Percentiles rank a stretch among this genome's conserved stretches.
Evolutionary conservation across 2,329 filamentous ascomycete genomes (phyloP).

Genomic region (Cucurbitaria berberidis): DNA sequence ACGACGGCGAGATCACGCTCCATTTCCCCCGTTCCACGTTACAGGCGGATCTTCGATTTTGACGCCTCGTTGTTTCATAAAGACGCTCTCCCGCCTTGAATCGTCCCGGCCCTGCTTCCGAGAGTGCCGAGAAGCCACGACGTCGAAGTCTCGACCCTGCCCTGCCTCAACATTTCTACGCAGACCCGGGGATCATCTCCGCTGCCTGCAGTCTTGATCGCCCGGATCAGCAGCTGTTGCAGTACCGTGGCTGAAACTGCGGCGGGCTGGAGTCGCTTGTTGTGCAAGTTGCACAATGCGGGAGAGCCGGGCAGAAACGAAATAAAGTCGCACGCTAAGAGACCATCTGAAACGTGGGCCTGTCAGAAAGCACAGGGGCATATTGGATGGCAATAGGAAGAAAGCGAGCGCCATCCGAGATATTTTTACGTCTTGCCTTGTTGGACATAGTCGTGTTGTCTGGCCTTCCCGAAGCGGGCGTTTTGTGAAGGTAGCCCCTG

Average conservation of each 20-base stretch:
- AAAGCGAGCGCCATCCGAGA: conserved; percentile 2
- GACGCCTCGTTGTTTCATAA: conserved; percentile 23
- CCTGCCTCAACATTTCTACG: conserved; percentile 17
- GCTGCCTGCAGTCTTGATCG: conserved; percentile 2
- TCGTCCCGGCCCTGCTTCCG: conserved; percentile 13
- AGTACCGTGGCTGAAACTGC: conserved; percentile 23
- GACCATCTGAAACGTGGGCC: conserved; percentile 29
- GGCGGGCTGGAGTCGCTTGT: conserved; percentile 11
- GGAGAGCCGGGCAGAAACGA: conserved; percentile 12
- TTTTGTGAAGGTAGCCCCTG: conserved; percentile 26
- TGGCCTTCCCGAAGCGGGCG: conserved; percentile 24
- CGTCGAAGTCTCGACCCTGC: conserved; percentile 30
- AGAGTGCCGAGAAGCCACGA: conserved; percentile 8
- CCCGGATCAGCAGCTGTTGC: conserved; percentile 21
- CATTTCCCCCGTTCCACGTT: conserved; percentile 18
- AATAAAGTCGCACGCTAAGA: conserved; percentile 20
- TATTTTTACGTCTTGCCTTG: conserved; percentile 15
- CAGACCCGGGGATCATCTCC: conserved; percentile 21
- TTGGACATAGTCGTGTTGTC: conserved; percentile 19
- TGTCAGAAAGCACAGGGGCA: conserved; percentile 13
- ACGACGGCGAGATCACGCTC: too few species aligned
- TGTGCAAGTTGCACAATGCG: conserved; percentile 27
- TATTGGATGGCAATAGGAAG: conserved; percentile 17
- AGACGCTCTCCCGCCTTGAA: conserved; percentile 19
- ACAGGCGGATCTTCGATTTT: conserved; percentile 21